Percentiles rank a stretch among this genome's conserved stretches.
These are phyloP conservation scores for Peterozyma xylosa DNA, from an alignment of 805 yeast genomes.

Conservation along the genomic window DNA sequence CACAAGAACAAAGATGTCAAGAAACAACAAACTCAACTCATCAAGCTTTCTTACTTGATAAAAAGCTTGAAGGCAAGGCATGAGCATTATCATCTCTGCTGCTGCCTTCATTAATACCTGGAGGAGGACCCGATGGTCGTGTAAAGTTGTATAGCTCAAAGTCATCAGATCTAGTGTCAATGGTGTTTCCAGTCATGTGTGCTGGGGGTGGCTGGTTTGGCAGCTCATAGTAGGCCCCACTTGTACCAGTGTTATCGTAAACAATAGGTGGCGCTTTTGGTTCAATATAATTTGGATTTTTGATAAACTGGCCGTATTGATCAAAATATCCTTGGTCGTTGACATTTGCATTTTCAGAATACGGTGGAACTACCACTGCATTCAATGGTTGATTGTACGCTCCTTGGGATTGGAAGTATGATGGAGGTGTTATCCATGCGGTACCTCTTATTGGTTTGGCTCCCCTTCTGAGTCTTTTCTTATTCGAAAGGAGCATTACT, in stretches of 20 bases:
- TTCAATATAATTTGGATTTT: conserved; percentile 20
- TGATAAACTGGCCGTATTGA: conserved; percentile 42
- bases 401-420: conserved; percentile 58
- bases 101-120: conserved; percentile 2
- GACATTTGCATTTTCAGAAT: conserved; percentile 59
- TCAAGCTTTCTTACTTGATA: no score
- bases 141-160: conserved; percentile 4
- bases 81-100: no score
- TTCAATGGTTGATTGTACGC: conserved; percentile 39
- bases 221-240: not conserved
- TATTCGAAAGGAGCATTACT: conserved; percentile 48
- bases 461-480: conserved; percentile 42
- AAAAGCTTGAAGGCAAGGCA: no score
- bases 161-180: not conserved
- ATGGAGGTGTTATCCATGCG: conserved; percentile 83
- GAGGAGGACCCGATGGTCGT: conserved; percentile 19
- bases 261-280: conserved; percentile 6
- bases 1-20: no score
- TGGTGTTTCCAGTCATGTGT: not conserved
- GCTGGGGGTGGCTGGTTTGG: not conserved
- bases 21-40: no score
- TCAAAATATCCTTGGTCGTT: conserved; percentile 78
- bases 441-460: conserved; percentile 65
- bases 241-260: conserved; percentile 2
- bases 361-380: conserved; percentile 53